These are phyloP conservation scores for Salicornia ramosissima DNA, from an alignment of 148 eudicot species.

Conservation along the genomic window DNA sequence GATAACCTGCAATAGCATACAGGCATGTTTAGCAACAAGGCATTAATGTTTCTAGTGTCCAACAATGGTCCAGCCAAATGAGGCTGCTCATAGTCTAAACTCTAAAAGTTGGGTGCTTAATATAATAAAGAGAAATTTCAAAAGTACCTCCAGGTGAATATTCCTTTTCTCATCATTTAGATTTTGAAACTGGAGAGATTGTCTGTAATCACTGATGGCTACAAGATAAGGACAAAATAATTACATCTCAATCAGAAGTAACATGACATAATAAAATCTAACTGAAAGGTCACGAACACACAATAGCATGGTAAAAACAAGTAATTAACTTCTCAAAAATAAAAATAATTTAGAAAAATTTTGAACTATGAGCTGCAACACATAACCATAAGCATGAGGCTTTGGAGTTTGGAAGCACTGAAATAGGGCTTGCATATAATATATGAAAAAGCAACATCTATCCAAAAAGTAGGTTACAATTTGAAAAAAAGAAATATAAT, in stretches of 20 bases:
- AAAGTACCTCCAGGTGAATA: conserved; percentile 81
- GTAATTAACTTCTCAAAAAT: too few species aligned
- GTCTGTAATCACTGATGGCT: conserved; percentile 91
- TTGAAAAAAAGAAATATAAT: too few species aligned
- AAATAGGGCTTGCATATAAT: too few species aligned
- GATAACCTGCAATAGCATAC: conserved; percentile 47
- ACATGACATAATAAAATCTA: not conserved
- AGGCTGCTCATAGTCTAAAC: not conserved
- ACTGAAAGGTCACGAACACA: too few species aligned
- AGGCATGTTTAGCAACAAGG: not conserved
- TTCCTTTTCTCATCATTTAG: conserved; percentile 86
- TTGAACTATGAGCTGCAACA: too few species aligned
- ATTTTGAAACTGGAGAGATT: conserved; percentile 88
- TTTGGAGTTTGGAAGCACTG: too few species aligned
- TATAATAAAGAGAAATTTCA: not conserved
- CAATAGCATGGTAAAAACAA: too few species aligned
- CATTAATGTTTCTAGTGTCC: not conserved
- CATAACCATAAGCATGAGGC: too few species aligned
- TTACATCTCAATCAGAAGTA: not conserved
- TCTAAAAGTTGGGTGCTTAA: not conserved
- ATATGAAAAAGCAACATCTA: too few species aligned
- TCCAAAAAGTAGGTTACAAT: too few species aligned
- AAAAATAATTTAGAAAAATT: too few species aligned
- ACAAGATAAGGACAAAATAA: conserved; percentile 14
- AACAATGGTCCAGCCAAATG: not conserved